Evolutionary conservation across 75 land plant genomes (phyloP).

Genomic region (Picea glauca): DNA sequence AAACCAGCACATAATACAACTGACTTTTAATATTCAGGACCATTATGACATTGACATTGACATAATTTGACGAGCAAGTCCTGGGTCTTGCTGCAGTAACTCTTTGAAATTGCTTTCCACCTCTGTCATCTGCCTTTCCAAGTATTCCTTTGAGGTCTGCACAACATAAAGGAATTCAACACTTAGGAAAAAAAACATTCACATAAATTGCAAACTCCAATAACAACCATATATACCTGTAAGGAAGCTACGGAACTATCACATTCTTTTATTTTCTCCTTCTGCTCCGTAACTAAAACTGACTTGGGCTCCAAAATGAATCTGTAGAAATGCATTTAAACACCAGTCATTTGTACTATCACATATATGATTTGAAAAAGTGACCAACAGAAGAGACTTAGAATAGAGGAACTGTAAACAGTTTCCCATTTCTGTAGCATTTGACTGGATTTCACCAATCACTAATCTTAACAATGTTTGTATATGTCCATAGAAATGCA

Average conservation of each 20-base stretch:
- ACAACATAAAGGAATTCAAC: conserved; percentile 5
- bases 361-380: background rate
- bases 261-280: conserved; percentile 78
- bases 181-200: background rate
- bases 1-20: no score
- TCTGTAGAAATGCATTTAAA: conserved; percentile 33
- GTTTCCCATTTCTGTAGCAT: background rate
- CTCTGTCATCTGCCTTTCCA: conserved; percentile 92
- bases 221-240: conserved; percentile 39
- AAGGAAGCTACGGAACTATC: conserved; percentile 66
- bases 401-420: background rate
- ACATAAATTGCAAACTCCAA: conserved; percentile 8
- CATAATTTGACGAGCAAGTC: conserved; percentile 93
- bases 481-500: background rate
- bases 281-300: conserved; percentile 68
- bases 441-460: background rate
- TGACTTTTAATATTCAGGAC: no score
- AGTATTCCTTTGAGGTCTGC: conserved; percentile 86
- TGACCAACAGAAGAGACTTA: background rate
- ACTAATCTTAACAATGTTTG: background rate
- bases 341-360: background rate
- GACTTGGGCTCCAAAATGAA: conserved; percentile 90
- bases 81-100: conserved; percentile 85
- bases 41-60: conserved; percentile 62
- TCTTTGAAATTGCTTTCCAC: conserved; percentile 90